phyloP scores from a whole-genome alignment of 352 stramenopile species.

The Aphanomyces euteiches region DNA sequence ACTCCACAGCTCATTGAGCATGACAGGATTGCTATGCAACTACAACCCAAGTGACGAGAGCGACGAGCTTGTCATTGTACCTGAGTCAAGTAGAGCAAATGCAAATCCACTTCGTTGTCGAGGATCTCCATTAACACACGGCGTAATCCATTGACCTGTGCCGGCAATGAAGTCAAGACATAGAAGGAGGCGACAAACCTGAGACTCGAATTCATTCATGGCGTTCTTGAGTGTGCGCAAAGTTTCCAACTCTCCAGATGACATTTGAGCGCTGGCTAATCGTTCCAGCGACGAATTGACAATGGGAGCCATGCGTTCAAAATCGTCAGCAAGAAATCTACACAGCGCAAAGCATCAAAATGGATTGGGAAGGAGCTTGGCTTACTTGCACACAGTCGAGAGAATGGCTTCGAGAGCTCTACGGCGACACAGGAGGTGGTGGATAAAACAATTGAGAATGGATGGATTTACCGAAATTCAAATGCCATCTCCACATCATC shows the following conservation, averaged over 20 bases:
- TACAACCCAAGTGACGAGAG: background rate
- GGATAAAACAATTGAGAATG: background rate
- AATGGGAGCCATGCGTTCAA: constrained; percentile 44
- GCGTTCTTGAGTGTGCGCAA: constrained; percentile 65
- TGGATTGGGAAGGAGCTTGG: background rate
- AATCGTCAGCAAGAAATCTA: constrained; percentile 55
- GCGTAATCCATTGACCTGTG: constrained; percentile 55
- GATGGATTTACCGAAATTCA: constrained; percentile 50
- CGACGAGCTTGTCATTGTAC: constrained; percentile 14
- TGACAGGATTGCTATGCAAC: constrained; percentile 50
- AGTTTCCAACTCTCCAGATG: constrained; percentile 52
- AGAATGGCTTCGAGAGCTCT: constrained; percentile 58
- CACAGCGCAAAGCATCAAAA: constrained; percentile 1
- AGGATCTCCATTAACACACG: constrained; percentile 64
- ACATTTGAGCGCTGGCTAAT: constrained; percentile 47
- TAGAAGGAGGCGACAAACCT: constrained; percentile 38
- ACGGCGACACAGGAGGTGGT: constrained; percentile 20
- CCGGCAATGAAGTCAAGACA: background rate
- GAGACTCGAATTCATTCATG: constrained; percentile 66
- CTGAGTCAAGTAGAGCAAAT: constrained; percentile 62
- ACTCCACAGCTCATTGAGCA: constrained; percentile 56
- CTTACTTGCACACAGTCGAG: constrained; percentile 39
- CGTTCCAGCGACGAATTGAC: constrained; percentile 49
- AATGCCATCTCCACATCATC: constrained; percentile 50
- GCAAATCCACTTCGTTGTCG: constrained; percentile 64